Evolutionary conservation across 2,329 filamentous ascomycete species (phyloP), one percentile per base, ranked within the genome.

Genomic region (Acrodontium crateriforme): DNA sequence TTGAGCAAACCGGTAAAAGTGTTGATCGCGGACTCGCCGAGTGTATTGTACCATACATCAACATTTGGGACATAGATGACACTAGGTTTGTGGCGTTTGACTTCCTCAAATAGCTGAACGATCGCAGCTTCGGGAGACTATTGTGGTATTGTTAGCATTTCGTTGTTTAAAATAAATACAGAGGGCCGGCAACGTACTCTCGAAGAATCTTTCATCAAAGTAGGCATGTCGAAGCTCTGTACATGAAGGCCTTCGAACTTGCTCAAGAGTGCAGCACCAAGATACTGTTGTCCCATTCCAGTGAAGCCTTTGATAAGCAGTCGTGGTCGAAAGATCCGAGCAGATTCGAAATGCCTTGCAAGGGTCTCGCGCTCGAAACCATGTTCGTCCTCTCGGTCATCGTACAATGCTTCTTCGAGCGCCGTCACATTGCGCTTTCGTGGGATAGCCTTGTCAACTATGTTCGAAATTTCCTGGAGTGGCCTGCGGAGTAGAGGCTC

Each of bases 61-160:
- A 95, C 71, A 41, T 84, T 78, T 2, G 89, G 87, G 23, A 98
- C 79, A 54, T 85, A 95, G 28, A 98, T 89, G 19, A 95, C 82
- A 50, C 84, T 91, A 1, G 89, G 89, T 53, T 93, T 94, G 51
- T 94, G 84, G 19, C 85, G 75, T 53, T 87, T 82, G 19, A 92
- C 81, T 58, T 95, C 89, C 1, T 81, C 75, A 48, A 98, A 95
- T 6, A 92, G 65, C 40, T 85, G 77, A 9, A 93, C 83, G 38
- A 98, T 74, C 7, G 85, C 81, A 41, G 89, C 80, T 58, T 95
- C 89, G 10, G 79, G 69, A 1, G 81, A 74, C 50, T 53, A 29
- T 9, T 19, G 17, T 19, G 14, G 18, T 20, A 28, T 40, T 28
- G 41, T 36, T 25, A 25, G 24, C 5, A 19, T 15, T 17, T 17